These are phyloP conservation scores for Caulochytrium protostelioides DNA, from an alignment of 371 early-diverging fungal species.

Conservation along the genomic window DNA sequence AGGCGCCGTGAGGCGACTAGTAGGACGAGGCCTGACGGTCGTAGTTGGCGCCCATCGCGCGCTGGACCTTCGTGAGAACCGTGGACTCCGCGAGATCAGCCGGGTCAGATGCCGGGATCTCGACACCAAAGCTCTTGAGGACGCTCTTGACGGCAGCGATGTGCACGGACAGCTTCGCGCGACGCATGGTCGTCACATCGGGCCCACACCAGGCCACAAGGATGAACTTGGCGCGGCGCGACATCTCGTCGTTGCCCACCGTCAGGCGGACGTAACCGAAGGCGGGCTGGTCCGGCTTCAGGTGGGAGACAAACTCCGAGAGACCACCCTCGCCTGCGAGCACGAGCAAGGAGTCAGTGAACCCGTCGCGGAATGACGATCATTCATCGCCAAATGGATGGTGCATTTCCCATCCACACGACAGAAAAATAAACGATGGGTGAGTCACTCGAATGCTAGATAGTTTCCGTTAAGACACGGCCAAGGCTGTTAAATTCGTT, in stretches of 20 bases:
- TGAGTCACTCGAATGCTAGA: too few relatives aligned
- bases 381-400: too few relatives aligned
- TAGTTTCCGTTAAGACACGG: too few relatives aligned
- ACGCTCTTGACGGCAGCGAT: conserved; percentile 55
- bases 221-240: conserved; percentile 43
- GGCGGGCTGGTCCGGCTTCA: conserved; percentile 45
- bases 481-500: too few relatives aligned
- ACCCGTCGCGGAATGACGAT: not conserved
- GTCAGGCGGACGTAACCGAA: conserved; percentile 56
- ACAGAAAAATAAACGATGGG: too few relatives aligned
- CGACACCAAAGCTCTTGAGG: conserved; percentile 44
- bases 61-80: too few relatives aligned
- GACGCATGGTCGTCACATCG: conserved; percentile 62
- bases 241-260: conserved; percentile 66
- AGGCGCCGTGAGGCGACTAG: too few relatives aligned
- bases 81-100: too few relatives aligned
- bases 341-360: not conserved
- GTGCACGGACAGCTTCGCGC: conserved; percentile 61
- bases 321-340: conserved; percentile 42
- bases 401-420: too few relatives aligned
- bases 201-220: conserved; percentile 56
- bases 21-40: too few relatives aligned
- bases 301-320: conserved; percentile 33
- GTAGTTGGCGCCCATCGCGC: too few relatives aligned
- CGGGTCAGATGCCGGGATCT: conserved; percentile 37